Conservation (phyloP, 192 early-diverging fungal genomes). For the Obelidium mucronatum region DNA sequence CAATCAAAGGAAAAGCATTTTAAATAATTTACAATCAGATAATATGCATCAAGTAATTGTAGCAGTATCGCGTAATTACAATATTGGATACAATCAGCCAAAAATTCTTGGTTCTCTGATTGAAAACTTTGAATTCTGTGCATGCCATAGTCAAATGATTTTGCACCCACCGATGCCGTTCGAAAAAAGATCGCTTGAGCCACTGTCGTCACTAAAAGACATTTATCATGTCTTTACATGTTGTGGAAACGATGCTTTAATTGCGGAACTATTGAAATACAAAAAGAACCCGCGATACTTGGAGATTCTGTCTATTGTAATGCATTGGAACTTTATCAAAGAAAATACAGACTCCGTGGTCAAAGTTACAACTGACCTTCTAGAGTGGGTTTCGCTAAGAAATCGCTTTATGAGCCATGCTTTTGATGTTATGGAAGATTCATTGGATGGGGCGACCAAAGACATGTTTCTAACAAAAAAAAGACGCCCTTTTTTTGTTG, state of each 20-base stretch:
- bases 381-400: slow-evolving; percentile 53
- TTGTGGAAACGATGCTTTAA: slow-evolving; percentile 43
- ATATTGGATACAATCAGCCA: slow-evolving; percentile 30
- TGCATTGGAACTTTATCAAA: slow-evolving; percentile 43
- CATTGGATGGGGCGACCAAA: slow-evolving; percentile 28
- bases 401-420: slow-evolving; percentile 39
- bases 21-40: slow-evolving; percentile 38
- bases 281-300: slow-evolving; percentile 59
- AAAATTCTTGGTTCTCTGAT: slow-evolving; percentile 36
- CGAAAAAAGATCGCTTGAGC: slow-evolving; percentile 36
- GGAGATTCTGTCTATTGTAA: slow-evolving; percentile 44
- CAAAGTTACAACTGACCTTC: slow-evolving; percentile 40
- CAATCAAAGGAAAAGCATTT: slow-evolving; percentile 25
- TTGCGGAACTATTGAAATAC: slow-evolving; percentile 49
- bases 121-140: slow-evolving; percentile 44
- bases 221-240: slow-evolving; percentile 37
- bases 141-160: neutral
- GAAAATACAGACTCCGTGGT: slow-evolving; percentile 36
- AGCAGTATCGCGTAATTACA: slow-evolving; percentile 25
- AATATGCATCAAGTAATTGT: slow-evolving; percentile 42
- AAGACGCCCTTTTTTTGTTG: slow-evolving; percentile 18
- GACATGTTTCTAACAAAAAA: slow-evolving; percentile 21
- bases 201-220: slow-evolving; percentile 42
- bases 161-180: slow-evolving; percentile 9
- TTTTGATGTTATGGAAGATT: slow-evolving; percentile 37